Evolutionary conservation across 805 yeast genomes (phyloP), one percentile per base, ranked within the genome.

Genomic region (Hanseniaspora clermontiae): DNA sequence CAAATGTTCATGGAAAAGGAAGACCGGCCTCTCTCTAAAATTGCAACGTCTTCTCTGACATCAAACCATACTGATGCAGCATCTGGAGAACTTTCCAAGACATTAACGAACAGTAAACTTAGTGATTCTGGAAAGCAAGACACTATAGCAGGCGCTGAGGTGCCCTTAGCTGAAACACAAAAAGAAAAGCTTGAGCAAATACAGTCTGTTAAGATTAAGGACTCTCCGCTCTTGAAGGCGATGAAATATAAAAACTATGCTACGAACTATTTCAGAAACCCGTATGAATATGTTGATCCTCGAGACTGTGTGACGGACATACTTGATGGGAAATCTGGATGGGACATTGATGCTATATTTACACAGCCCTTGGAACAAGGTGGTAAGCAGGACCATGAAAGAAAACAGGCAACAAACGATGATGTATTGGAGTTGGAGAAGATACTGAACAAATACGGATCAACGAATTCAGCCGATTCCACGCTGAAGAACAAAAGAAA

Each of bases 231-330:
- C 3, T 19, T 53, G 11, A 38, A 12, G 15, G 38, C 46, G 2
- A 38, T 53, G 57, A 53, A 53, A 24, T 43, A 53, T 9, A 46
- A 46, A 20, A 53, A 53, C 20, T 53, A 38, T 11, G 27, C 31
- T 5, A 20, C 38, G 7, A 53, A 53, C 24, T 53, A 38, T 20
- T 24, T 53, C 11, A 34, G 57, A 32, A 53, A 53, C 20, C 57
- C 57, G 6, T 53, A 53, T 46, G 57, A 53, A 17, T 53, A 53
- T 14, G 46, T 27, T 15, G 72, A 82, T 12, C 91, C 96, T 0
- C 76, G 77, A 51, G 86, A 82, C 58, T 79, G 90, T 60, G 75
- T 89, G 11, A 80, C 81, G 36, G 95, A 87, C 66, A 84, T 90
- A 2, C 77, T 87, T 57, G 75, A 77, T 32, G 84, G 86, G 34